Conservation (phyloP, 176 grass and related monocot species). For the Triticum monococcum region DNA sequence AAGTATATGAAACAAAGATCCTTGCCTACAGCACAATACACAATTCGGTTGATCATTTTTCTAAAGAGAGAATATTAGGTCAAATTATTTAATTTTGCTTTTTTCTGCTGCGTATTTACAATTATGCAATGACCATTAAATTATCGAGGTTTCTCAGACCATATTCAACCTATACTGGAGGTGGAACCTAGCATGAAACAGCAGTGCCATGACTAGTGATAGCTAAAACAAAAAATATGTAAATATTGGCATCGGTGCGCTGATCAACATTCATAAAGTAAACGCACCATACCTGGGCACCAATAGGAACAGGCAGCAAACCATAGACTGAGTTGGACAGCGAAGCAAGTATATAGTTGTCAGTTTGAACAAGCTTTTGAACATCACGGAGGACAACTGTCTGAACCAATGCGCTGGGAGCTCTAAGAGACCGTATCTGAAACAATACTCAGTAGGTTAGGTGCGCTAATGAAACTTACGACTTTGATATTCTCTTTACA, state of each 20-base stretch:
- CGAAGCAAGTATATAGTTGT: slow-evolving; percentile 76
- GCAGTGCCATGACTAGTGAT: background rate
- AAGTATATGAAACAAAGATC: background rate
- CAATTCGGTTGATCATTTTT: background rate
- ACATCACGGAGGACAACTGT: slow-evolving; percentile 88
- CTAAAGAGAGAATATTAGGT: background rate
- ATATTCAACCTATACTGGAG: background rate
- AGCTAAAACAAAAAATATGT: background rate
- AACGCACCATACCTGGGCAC: slow-evolving; percentile 75
- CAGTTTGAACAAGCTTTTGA: slow-evolving; percentile 80
- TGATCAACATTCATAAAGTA: slow-evolving; percentile 29
- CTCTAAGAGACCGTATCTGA: slow-evolving; percentile 91
- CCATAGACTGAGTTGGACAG: slow-evolving; percentile 77
- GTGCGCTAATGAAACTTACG: background rate
- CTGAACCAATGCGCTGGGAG: slow-evolving; percentile 87
- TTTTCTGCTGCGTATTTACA: background rate
- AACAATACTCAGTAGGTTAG: slow-evolving; percentile 33
- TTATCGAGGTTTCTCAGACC: background rate
- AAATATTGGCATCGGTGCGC: background rate
- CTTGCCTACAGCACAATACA: background rate
- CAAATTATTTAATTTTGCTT: background rate
- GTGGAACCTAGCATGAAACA: slow-evolving; percentile 17
- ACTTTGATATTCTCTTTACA: background rate
- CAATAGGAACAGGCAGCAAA: slow-evolving; percentile 89
- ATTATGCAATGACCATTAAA: background rate